Base-by-base conservation (phyloP, 1,284 basidiomycete genomes). In the Ceratobasidium sp. region DNA sequence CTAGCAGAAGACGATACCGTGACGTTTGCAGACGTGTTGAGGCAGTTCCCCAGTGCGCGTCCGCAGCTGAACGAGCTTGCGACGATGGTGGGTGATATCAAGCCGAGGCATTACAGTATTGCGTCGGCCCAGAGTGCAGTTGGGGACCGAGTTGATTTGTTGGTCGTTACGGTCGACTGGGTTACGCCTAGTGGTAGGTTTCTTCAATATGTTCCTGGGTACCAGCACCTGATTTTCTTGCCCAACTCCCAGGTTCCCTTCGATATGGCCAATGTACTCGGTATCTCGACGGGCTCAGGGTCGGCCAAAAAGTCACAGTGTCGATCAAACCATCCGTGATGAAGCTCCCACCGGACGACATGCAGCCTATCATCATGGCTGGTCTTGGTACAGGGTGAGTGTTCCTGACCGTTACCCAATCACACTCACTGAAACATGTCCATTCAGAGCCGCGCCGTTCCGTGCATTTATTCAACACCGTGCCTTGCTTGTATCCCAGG, bases 281-380 rank as follows among this genome's bases (percentile, higher is more conserved):
- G 78, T 99, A 99, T 84, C 90, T 99, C 51, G 90, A 92, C 31
- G 89, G 87, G 51, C 88, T 99, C 72, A 88, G 88, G 80, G 83
- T 92, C 31, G 98, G 98, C 41, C 92, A 94, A 82, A 92, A 96
- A 83, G 95, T 99, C 41, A 98, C 96, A 0, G 97, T 98, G 19
- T 98, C 96, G 22, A 92, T 99, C 84, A 98, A 98, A 84, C 98
- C 98, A 27, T 97, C 95, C 80, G 97, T 99, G 62, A 99, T 99
- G 97, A 99, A 98, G 92, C 86, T 98, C 11, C 97, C 98, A 74
- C 92, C 92, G 3, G 86, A 90, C 81, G 86, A 91, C 81, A 87
- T 86, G 75, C 95, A 98, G 82, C 97, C 97, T 61, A 88, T 99
- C 83, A 98, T 99, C 84, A 96, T 99, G 94, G 96, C 97, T 63